Evolutionary conservation across 306 rosid genomes (phyloP).

Genomic region (Begonia fuchsioides): DNA sequence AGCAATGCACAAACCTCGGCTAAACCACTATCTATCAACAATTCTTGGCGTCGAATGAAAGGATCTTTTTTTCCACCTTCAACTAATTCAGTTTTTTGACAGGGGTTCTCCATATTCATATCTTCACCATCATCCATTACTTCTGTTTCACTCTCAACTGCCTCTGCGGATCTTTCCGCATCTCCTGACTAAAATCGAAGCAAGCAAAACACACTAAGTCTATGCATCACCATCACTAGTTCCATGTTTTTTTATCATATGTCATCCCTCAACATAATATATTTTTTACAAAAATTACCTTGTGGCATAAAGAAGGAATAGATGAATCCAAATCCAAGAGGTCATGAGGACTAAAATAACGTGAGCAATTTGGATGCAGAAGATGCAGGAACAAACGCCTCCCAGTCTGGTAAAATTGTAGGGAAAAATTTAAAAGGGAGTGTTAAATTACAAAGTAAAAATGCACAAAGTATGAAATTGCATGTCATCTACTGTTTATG

Average conservation of each 20-base stretch:
- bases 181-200: slow-evolving; percentile 19
- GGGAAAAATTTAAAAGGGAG: too few species aligned
- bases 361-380: slow-evolving; percentile 70
- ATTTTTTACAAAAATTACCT: slow-evolving; percentile 34
- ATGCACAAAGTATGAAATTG: too few species aligned
- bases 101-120: slow-evolving; percentile 16
- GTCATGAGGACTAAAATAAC: slow-evolving; percentile 71
- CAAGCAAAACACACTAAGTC: slow-evolving; percentile 6
- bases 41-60: slow-evolving; percentile 65
- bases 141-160: slow-evolving; percentile 23
- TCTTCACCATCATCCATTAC: slow-evolving; percentile 20
- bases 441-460: too few species aligned
- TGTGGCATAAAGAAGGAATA: slow-evolving; percentile 55
- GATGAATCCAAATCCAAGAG: slow-evolving; percentile 50
- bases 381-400: slow-evolving; percentile 64
- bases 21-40: slow-evolving; percentile 80
- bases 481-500: too few species aligned
- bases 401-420: slow-evolving; percentile 45
- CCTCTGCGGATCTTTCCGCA: slow-evolving; percentile 23
- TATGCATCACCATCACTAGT: slow-evolving; percentile 6
- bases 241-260: too few species aligned
- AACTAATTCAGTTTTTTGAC: slow-evolving; percentile 24
- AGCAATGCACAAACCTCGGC: slow-evolving; percentile 54
- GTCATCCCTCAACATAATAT: background rate
- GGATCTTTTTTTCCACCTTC: slow-evolving; percentile 96